These are phyloP conservation scores for Cyclotella cryptica DNA, from an alignment of 108 stramenopile species.

Conservation along the genomic window DNA sequence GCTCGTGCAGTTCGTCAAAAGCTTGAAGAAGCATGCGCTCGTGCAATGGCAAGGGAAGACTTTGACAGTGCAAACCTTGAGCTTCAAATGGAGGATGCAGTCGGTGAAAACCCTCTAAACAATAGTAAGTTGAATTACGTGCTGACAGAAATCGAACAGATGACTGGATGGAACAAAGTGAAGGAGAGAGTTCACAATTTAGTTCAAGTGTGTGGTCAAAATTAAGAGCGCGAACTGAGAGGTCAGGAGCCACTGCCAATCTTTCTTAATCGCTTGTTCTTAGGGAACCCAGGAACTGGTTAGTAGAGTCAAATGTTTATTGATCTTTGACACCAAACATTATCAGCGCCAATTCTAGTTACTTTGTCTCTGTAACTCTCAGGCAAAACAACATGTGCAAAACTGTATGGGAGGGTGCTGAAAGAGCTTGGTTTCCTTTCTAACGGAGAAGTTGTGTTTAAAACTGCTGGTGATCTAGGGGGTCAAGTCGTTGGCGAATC, in stretches of 20 bases:
- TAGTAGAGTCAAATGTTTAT: slow-evolving; percentile 18
- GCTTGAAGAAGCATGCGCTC: slow-evolving; percentile 38
- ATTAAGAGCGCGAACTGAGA: slow-evolving; percentile 58
- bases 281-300: slow-evolving; percentile 84
- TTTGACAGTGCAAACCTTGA: slow-evolving; percentile 28
- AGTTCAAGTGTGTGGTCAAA: slow-evolving; percentile 51
- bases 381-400: slow-evolving; percentile 67
- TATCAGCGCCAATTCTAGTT: not conserved
- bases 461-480: slow-evolving; percentile 70
- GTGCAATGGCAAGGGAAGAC: slow-evolving; percentile 44
- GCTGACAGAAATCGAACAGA: slow-evolving; percentile 34
- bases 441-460: slow-evolving; percentile 71
- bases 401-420: slow-evolving; percentile 66
- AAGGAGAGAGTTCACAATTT: slow-evolving; percentile 47
- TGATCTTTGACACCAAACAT: not conserved
- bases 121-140: slow-evolving; percentile 33
- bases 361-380: not conserved
- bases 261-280: slow-evolving; percentile 69
- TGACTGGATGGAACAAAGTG: slow-evolving; percentile 52
- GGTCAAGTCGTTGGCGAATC: slow-evolving; percentile 64
- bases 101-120: slow-evolving; percentile 49
- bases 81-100: slow-evolving; percentile 38
- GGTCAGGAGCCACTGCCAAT: slow-evolving; percentile 52
- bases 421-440: slow-evolving; percentile 73
- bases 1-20: slow-evolving; percentile 48